Percentiles rank a stretch among this genome's conserved stretches.
phyloP scores from a whole-genome alignment of 2,329 filamentous ascomycete species.

The Podosphaera leucotricha region DNA sequence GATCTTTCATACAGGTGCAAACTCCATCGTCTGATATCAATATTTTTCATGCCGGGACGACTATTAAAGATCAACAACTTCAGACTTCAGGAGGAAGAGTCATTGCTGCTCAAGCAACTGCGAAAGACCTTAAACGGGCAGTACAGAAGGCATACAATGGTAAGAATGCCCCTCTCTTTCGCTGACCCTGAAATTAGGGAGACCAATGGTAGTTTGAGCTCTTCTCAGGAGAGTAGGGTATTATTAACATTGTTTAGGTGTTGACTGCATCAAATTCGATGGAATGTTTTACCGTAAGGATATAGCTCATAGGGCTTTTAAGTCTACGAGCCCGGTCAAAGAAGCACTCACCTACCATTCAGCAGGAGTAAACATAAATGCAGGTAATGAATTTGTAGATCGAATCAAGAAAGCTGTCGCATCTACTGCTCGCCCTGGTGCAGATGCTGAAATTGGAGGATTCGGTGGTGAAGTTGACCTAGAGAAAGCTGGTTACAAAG shows the following conservation, averaged over 20 bases:
- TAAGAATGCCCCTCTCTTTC: neutral
- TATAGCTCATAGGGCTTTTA: conserved; percentile 60
- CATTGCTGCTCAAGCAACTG: conserved; percentile 72
- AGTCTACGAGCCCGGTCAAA: conserved; percentile 17
- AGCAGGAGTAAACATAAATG: conserved; percentile 83
- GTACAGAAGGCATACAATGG: conserved; percentile 75
- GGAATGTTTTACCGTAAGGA: conserved; percentile 47
- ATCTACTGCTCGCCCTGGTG: conserved; percentile 62
- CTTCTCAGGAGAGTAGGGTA: neutral
- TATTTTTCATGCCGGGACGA: conserved; percentile 86
- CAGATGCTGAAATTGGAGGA: conserved; percentile 81
- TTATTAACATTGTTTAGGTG: conserved; percentile 13
- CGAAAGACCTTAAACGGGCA: conserved; percentile 52
- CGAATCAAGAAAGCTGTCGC: conserved; percentile 76
- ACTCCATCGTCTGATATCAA: conserved; percentile 29
- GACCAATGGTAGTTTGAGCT: neutral
- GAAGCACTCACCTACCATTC: conserved; percentile 66
- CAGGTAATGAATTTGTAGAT: conserved; percentile 77
- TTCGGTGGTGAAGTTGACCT: conserved; percentile 81
- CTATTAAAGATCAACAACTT: conserved; percentile 36
- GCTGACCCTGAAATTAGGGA: neutral
- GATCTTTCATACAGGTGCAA: conserved; percentile 32
- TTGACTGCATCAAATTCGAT: conserved; percentile 41
- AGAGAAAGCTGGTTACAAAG: conserved; percentile 45
- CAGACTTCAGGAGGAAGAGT: conserved; percentile 71